Percentiles rank a stretch among this genome's conserved stretches.
Evolutionary conservation across 1,284 basidiomycete species (phyloP).

Genomic region (Cryptococcus sp.): DNA sequence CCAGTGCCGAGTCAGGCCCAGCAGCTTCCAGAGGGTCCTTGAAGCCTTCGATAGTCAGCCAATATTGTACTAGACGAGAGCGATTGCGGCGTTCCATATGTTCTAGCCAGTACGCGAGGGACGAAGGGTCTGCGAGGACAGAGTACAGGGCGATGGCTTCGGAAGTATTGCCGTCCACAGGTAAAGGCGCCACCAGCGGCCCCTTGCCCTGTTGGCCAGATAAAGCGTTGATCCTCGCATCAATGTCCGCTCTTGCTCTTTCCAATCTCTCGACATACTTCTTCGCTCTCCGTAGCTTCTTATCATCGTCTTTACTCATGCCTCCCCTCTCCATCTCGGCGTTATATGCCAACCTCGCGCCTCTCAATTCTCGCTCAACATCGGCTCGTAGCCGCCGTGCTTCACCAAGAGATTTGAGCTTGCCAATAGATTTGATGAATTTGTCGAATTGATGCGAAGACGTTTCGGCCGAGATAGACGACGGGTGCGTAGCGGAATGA

Average conservation of each 20-base stretch:
- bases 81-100: constrained; percentile 90
- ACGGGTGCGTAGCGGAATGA: constrained; percentile 5
- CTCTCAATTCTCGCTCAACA: constrained; percentile 79
- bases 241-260: constrained; percentile 79
- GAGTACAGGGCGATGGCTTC: constrained; percentile 52
- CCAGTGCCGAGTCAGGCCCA: constrained; percentile 54
- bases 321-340: constrained; percentile 8
- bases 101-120: constrained; percentile 94
- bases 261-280: constrained; percentile 86
- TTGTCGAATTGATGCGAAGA: constrained; percentile 76
- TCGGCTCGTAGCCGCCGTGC: constrained; percentile 88
- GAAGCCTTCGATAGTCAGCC: constrained; percentile 95
- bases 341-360: constrained; percentile 56
- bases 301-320: constrained; percentile 16
- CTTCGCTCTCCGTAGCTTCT: constrained; percentile 50
- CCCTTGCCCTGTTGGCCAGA: constrained; percentile 57
- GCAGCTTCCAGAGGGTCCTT: constrained; percentile 89
- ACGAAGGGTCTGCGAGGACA: constrained; percentile 80
- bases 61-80: constrained; percentile 88
- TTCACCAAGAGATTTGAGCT: constrained; percentile 78
- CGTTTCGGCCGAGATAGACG: constrained; percentile 36
- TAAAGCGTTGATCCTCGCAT: constrained; percentile 76
- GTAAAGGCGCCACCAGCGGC: constrained; percentile 3
- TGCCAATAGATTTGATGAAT: constrained; percentile 79
- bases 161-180: constrained; percentile 3